Conservation (phyloP, 2,329 filamentous ascomycete species). For the Penicillium thymicola region DNA sequence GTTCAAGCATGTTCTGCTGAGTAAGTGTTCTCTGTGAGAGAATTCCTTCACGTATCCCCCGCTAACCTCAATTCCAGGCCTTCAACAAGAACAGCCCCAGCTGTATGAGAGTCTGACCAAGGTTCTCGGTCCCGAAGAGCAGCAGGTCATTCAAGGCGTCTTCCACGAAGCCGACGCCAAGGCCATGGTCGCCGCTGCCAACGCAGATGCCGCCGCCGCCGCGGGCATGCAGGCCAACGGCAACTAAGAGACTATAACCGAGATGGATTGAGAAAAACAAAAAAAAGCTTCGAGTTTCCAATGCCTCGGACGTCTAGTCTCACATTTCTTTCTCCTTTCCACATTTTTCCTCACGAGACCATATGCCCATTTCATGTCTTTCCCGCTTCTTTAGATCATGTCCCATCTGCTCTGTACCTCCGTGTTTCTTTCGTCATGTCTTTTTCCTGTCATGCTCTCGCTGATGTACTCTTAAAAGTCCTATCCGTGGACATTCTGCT, state of each 20-base stretch:
- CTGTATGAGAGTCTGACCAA: slow-evolving; percentile 79
- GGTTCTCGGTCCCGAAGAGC: slow-evolving; percentile 75
- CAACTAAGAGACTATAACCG: slow-evolving; percentile 26
- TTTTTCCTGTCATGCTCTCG: slow-evolving; percentile 17
- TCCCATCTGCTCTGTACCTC: slow-evolving; percentile 13
- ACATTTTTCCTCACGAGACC: slow-evolving; percentile 24
- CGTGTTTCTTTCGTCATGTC: slow-evolving; percentile 11
- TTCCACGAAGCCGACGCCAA: slow-evolving; percentile 67
- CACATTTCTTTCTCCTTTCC: slow-evolving; percentile 10
- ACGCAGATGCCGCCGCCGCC: slow-evolving; percentile 37
- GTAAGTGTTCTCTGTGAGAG: slow-evolving; percentile 54
- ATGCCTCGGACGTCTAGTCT: slow-evolving; percentile 6
- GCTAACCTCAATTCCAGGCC: slow-evolving; percentile 52
- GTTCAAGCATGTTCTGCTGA: slow-evolving; percentile 76
- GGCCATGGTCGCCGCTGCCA: slow-evolving; percentile 39
- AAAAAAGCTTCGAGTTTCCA: slow-evolving; percentile 5
- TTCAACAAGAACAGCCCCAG: slow-evolving; percentile 87
- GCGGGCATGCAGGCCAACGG: slow-evolving; percentile 36
- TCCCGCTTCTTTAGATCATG: slow-evolving; percentile 26
- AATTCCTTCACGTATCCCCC: slow-evolving; percentile 17
- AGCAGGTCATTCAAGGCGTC: slow-evolving; percentile 73
- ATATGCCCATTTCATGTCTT: slow-evolving; percentile 31
- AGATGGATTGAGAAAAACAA: slow-evolving; percentile 8
- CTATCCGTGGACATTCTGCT: slow-evolving; percentile 6
- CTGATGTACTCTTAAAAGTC: slow-evolving; percentile 28